Evolutionary conservation across 805 yeast genomes (phyloP), one percentile per base, ranked within the genome.

Genomic region (Yarrowia alimentaria): DNA sequence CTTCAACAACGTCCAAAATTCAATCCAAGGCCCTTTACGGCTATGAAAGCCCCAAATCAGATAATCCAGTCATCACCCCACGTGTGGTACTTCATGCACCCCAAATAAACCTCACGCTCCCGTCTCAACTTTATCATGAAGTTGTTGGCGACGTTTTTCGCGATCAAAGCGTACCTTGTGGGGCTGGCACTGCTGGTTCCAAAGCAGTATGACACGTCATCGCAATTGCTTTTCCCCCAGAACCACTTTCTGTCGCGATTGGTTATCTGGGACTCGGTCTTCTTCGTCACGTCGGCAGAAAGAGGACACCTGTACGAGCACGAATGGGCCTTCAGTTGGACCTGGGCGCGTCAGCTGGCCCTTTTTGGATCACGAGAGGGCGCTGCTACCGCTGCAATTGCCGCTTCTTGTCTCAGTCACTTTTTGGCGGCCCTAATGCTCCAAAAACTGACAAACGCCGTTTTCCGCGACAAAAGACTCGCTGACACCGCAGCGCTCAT

Each of bases 241-340:
- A 43, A 30, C 37, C 37, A 13, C 4, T 30, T 43, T 12, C 19
- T 43, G 12, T 31, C 35, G 19, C 57, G 66, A 51, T 69, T 87
- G 4, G 68, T 85, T 19, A 74, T 81, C 3, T 91, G 98, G 98
- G 99, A 91, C 64, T 74, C 82, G 1, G 93, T 89, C 0, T 89
- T 81, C 64, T 89, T 85, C 60, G 64, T 76, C 12, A 78, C 80
- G 35, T 63, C 81, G 51, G 78, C 85, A 25, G 61, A 65, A 8
- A 64, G 75, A 12, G 79, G 75, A 0, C 67, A 72, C 1, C 63
- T 68, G n/a, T 90, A 73, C 65, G 98, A 91, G 65, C 96, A 91
- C 64, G 95, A 89, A 66, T 85, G 79, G 74, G 97, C 94, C 4
- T 91, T 87, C 63, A 80, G 94, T 20, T 85, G 85, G 9, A 61